Base-by-base conservation (phyloP, 441 rosid species). In the Flueggea neowawraea region DNA sequence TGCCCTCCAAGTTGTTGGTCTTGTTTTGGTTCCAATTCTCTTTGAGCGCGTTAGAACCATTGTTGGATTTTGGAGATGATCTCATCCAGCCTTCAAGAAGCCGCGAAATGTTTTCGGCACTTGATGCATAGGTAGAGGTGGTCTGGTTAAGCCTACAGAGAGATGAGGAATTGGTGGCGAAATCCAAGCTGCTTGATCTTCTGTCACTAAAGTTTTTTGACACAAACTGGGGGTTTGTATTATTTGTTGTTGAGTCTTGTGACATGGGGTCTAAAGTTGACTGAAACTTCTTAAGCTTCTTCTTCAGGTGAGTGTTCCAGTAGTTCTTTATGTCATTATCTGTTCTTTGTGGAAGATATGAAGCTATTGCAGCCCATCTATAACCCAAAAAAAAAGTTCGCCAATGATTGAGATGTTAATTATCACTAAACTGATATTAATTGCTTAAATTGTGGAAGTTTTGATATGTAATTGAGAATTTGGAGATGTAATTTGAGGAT, bases 301-400 rank as follows among this genome's bases (percentile, higher is more conserved):
- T 94, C 94, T 94, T 94, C 77, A 94, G 70, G 75, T 94, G 96
- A 16, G 96, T 94, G 80, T 94, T 94, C 97, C 97, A 94, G 66
- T 94, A 94, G 75, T 94, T 94, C 82, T 94, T 94, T 68, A 94
- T 91, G 58, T 94, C 98, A 57, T 94, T 94, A 52, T 93, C 98
- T 50, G 98, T 93, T 75, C 98, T 80, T 64, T 88, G 96, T 5
- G 98, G 98, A 54, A 94, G 92, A 64, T 89, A 91, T 43, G 99
- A 87, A 67, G 99, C 99, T 81, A 94, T 94, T 31, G 99, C 96
- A 10, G 99, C 99, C 99, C 99, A 94, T 79, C 99, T 94, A 28
- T 12, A 43, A 31, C 6, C 13, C 0, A n/a, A n/a, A 32, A 28
- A 50, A 28, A 6, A 22, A 22, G 28, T 22, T 22, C 28, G 28